Evolutionary conservation across 495 filamentous ascomycete genomes (phyloP), one percentile per base, ranked within the genome.

Genomic region (Neurospora sublineolata): DNA sequence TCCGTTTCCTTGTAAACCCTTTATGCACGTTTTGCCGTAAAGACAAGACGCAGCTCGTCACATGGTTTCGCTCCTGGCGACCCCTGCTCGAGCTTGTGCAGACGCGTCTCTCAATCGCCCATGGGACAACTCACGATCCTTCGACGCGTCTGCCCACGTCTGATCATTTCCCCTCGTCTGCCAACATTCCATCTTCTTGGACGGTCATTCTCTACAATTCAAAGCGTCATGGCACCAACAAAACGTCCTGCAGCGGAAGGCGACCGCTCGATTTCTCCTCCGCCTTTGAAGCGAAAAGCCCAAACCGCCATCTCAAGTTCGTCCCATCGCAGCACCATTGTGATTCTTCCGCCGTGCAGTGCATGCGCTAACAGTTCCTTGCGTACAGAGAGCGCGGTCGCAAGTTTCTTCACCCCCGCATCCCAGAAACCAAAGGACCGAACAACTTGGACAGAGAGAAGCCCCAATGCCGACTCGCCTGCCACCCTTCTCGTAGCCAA

Each of bases 361-460:
- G 42, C 16, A 68, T 73, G 5, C 60, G 11, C 69, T 41, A 67
- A 37, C 33, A 10, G 67, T 23, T 73, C 18, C 73, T 23, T 23
- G 8, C 36, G 27, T 68, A 85, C 83, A 93, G 84, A 93, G 84
- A 79, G 75, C 37, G 84, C 89, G 1, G 89, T 96, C 11, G 85
- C 90, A 14, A 92, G 85, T 41, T 99, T 99, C 82, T 97, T 99
- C 83, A 97, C 89, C 0, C 94, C 95, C 1, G 77, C 85, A 0
- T 97, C 93, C 6, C 86, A 97, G 77, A 98, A 97, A 81, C 87
- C 90, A 67, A 93, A 92, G 5, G 90, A 93, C 38, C 88, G 86
- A 41, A 88, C 91, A 37, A 86, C 81, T n/a, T 98, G 96, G 93
- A 83, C 85, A 36, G 83, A 89, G 87, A 73, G 89, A 84, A 82